Percentiles rank a stretch among this genome's conserved stretches.
Evolutionary conservation across 108 stramenopile genomes (phyloP).

Genomic region (Fragilaria crotonensis): DNA sequence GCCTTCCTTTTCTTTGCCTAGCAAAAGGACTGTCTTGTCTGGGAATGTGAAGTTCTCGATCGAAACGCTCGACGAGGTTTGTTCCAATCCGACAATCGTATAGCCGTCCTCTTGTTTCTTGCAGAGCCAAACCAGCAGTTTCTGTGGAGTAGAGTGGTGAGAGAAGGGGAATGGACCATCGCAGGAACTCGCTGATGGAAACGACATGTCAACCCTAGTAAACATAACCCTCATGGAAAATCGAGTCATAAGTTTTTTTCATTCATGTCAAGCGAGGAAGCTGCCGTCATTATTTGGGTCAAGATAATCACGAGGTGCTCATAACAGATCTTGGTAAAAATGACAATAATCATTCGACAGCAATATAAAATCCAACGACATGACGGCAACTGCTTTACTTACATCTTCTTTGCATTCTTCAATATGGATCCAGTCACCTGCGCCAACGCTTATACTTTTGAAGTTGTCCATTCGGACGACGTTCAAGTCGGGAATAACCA

Average conservation of each 20-base stretch:
- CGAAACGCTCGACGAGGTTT: slow-evolving; percentile 71
- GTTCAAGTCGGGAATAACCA: slow-evolving; percentile 67
- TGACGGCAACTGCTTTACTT: slow-evolving; percentile 16
- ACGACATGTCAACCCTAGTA: too few species aligned
- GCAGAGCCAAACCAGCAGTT: slow-evolving; percentile 56
- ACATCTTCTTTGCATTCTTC: slow-evolving; percentile 81
- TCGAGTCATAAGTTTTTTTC: too few species aligned
- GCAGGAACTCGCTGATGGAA: too few species aligned
- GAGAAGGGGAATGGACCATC: background rate
- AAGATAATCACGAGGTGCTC: slow-evolving; percentile 34
- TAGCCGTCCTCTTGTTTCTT: slow-evolving; percentile 64
- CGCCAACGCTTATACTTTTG: slow-evolving; percentile 75
- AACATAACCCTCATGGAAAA: too few species aligned
- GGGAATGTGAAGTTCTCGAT: slow-evolving; percentile 60
- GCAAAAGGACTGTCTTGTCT: slow-evolving; percentile 59
- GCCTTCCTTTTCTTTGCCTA: slow-evolving; percentile 94
- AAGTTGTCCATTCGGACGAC: slow-evolving; percentile 83
- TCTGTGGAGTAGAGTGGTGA: slow-evolving; percentile 9
- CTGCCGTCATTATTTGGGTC: background rate
- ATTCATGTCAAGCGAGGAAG: too few species aligned
- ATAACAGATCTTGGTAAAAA: slow-evolving; percentile 68
- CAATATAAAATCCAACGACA: background rate
- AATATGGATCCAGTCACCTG: slow-evolving; percentile 85
- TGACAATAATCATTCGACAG: slow-evolving; percentile 27
- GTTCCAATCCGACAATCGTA: slow-evolving; percentile 83